Evolutionary conservation across 306 rosid genomes (phyloP).

Genomic region (Cucumis hystrix): DNA sequence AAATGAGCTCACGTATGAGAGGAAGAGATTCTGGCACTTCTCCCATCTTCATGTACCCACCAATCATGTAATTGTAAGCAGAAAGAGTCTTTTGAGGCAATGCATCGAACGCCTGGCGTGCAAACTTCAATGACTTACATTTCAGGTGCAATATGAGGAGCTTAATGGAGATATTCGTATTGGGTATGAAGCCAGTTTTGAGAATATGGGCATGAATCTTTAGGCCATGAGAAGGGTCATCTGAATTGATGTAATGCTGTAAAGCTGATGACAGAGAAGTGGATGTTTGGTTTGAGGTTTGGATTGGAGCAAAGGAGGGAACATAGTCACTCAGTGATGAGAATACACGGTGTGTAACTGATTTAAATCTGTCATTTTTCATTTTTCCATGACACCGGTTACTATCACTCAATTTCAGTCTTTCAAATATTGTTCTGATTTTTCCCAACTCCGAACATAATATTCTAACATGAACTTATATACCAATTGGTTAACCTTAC

Average conservation of each 20-base stretch:
- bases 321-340: background rate
- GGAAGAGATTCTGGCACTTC: constrained; percentile 34
- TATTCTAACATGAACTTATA: too few species aligned
- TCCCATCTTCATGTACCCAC: constrained; percentile 53
- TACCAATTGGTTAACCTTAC: too few species aligned
- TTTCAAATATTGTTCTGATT: too few species aligned
- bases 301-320: background rate
- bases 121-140: constrained; percentile 42
- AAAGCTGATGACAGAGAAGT: constrained; percentile 31
- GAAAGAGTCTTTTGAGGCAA: constrained; percentile 47
- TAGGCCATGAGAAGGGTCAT: constrained; percentile 55
- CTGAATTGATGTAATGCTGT: constrained; percentile 63
- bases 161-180: constrained; percentile 60
- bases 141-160: constrained; percentile 52
- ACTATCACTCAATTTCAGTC: background rate
- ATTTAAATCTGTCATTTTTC: constrained; percentile 16
- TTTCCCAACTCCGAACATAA: too few species aligned
- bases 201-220: constrained; percentile 58
- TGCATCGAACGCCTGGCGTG: constrained; percentile 67
- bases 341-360: constrained; percentile 12
- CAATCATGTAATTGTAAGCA: constrained; percentile 64
- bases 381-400: constrained; percentile 8
- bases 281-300: constrained; percentile 10
- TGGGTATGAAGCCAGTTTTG: constrained; percentile 68
- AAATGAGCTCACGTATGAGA: constrained; percentile 34